Conservation (phyloP, 768 basidiomycete species). For the Pleurotus tuoliensis region DNA sequence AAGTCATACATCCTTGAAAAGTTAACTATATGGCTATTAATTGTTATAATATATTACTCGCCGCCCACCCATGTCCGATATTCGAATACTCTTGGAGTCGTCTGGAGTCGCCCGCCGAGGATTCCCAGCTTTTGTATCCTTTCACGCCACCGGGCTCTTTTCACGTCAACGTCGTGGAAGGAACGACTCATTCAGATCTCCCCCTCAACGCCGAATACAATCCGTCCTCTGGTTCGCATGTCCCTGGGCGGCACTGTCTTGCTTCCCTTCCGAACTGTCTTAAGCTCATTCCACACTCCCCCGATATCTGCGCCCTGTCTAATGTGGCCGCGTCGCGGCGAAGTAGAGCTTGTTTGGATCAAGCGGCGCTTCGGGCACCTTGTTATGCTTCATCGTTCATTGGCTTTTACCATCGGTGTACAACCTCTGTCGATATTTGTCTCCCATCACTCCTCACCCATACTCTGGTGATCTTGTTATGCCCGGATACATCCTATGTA, state of each 20-base stretch:
- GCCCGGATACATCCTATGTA: conserved; percentile 4
- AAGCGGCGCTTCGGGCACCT: too few species aligned
- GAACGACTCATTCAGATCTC: too few species aligned
- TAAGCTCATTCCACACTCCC: too few species aligned
- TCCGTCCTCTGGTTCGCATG: too few species aligned
- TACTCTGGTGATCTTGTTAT: not conserved
- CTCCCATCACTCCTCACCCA: not conserved
- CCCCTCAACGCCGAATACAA: too few species aligned
- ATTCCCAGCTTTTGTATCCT: not conserved
- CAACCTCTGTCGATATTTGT: not conserved
- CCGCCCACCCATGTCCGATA: not conserved
- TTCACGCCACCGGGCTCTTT: too few species aligned
- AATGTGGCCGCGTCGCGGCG: not conserved
- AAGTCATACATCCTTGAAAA: conserved; percentile 5
- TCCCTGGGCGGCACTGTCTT: too few species aligned
- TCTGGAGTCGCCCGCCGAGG: not conserved
- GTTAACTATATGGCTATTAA: conserved; percentile 7
- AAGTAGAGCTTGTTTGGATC: not conserved
- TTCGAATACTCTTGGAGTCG: not conserved
- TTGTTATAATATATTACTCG: not conserved
- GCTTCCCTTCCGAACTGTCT: too few species aligned
- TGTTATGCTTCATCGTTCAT: too few species aligned
- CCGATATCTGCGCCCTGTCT: too few species aligned
- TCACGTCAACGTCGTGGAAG: too few species aligned
- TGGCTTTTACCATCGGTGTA: too few species aligned